phyloP scores from a whole-genome alignment of 768 basidiomycete species.

The Tylopilus subfusipes region DNA sequence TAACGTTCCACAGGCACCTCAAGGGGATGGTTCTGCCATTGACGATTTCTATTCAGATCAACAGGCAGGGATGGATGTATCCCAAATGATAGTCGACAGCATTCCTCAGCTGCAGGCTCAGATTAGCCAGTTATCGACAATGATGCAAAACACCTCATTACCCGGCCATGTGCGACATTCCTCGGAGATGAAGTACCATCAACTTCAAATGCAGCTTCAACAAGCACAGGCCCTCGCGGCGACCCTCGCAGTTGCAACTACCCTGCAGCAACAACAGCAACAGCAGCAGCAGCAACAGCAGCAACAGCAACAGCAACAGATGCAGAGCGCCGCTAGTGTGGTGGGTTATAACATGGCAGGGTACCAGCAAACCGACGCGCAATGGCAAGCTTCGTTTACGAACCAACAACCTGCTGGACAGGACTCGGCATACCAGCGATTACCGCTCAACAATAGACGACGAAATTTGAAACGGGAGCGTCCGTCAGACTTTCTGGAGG shows the following conservation, averaged over 20 bases:
- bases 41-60: constrained; percentile 74
- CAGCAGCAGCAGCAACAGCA: constrained; percentile 35
- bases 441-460: constrained; percentile 78
- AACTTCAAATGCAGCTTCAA: constrained; percentile 73
- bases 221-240: constrained; percentile 74
- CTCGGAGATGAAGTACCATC: constrained; percentile 80
- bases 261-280: constrained; percentile 56
- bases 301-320: constrained; percentile 32
- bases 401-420: constrained; percentile 65
- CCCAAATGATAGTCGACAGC: constrained; percentile 66
- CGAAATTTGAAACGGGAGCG: constrained; percentile 76
- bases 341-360: constrained; percentile 43
- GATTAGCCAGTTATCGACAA: constrained; percentile 71
- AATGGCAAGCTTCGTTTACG: constrained; percentile 49
- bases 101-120: constrained; percentile 85
- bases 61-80: constrained; percentile 69
- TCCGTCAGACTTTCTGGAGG: constrained; percentile 80
- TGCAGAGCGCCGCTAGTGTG: constrained; percentile 28
- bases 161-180: constrained; percentile 71
- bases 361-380: constrained; percentile 37
- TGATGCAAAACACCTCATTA: constrained; percentile 75
- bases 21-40: constrained; percentile 33
- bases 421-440: constrained; percentile 84
- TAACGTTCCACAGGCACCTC: constrained; percentile 21
- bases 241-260: constrained; percentile 55